Percentiles rank a stretch among this genome's conserved stretches.
Evolutionary conservation across 164 flowering plant species (phyloP).

Genomic region (Tetrastigma voinierianum): DNA sequence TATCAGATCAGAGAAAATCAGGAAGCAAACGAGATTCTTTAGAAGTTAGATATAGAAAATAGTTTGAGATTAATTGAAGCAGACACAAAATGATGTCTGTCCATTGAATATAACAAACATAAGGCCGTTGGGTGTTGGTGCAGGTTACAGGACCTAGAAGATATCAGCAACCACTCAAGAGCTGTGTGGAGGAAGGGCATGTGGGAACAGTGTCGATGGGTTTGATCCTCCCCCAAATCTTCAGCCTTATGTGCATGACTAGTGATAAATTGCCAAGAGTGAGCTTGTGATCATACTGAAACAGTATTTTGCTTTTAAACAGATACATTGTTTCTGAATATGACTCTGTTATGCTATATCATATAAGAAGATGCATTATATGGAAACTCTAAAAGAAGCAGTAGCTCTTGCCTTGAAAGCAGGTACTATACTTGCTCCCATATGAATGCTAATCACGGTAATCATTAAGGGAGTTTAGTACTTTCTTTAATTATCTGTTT

Average conservation of each 20-base stretch:
- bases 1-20: too few relatives aligned
- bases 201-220: constrained; percentile 74
- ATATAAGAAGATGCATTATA: constrained; percentile 32
- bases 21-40: too few relatives aligned
- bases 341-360: constrained; percentile 50
- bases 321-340: constrained; percentile 81
- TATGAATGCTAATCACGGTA: too few relatives aligned
- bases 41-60: too few relatives aligned
- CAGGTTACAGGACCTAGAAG: constrained; percentile 77
- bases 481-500: background rate
- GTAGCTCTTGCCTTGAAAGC: constrained; percentile 56
- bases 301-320: constrained; percentile 8
- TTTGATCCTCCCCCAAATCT: constrained; percentile 13
- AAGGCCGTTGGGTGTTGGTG: constrained; percentile 7
- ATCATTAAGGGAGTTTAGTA: too few relatives aligned
- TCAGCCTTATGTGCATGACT: too few relatives aligned
- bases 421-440: too few relatives aligned
- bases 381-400: constrained; percentile 59
- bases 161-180: constrained; percentile 59
- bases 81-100: too few relatives aligned
- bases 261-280: too few relatives aligned
- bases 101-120: background rate
- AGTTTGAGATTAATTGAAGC: too few relatives aligned
- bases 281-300: too few relatives aligned
- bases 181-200: constrained; percentile 60